These are phyloP conservation scores for Serendipita sp. DNA, from an alignment of 768 basidiomycete species.

Conservation along the genomic window DNA sequence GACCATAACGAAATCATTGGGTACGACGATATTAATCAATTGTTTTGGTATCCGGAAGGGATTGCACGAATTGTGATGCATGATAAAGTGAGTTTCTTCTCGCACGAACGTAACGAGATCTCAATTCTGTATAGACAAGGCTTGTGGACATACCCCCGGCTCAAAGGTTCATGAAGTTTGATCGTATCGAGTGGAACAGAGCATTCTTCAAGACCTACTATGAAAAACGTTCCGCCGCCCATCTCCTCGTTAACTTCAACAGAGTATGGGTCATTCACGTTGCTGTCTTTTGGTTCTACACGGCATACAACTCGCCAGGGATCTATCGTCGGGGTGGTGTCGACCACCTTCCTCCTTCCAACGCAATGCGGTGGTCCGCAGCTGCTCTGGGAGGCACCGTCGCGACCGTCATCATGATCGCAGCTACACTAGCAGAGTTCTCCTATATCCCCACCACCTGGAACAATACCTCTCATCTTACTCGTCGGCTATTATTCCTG, in stretches of 20 bases:
- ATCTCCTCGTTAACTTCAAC: slow-evolving; percentile 98
- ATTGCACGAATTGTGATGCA: slow-evolving; percentile 78
- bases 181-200: slow-evolving; percentile 88
- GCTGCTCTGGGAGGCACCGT: slow-evolving; percentile 90
- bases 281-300: slow-evolving; percentile 91
- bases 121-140: slow-evolving; percentile 40
- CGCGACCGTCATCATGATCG: slow-evolving; percentile 91
- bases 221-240: slow-evolving; percentile 92
- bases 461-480: slow-evolving; percentile 95
- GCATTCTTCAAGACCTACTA: slow-evolving; percentile 99
- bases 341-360: slow-evolving; percentile 37
- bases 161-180: slow-evolving; percentile 93
- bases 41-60: slow-evolving; percentile 99
- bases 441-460: slow-evolving; percentile 96
- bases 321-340: slow-evolving; percentile 44
- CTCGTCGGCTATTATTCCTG: slow-evolving; percentile 79
- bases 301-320: slow-evolving; percentile 79
- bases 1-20: slow-evolving; percentile 94
- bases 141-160: slow-evolving; percentile 82
- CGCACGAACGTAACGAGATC: slow-evolving; percentile 5
- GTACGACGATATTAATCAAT: slow-evolving; percentile 96
- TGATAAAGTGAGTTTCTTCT: slow-evolving; percentile 54
- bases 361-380: slow-evolving; percentile 84
- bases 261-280: slow-evolving; percentile 98
- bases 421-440: slow-evolving; percentile 87